These are phyloP conservation scores for Phanerochaete sordida DNA, from an alignment of 768 basidiomycete species.

Conservation along the genomic window DNA sequence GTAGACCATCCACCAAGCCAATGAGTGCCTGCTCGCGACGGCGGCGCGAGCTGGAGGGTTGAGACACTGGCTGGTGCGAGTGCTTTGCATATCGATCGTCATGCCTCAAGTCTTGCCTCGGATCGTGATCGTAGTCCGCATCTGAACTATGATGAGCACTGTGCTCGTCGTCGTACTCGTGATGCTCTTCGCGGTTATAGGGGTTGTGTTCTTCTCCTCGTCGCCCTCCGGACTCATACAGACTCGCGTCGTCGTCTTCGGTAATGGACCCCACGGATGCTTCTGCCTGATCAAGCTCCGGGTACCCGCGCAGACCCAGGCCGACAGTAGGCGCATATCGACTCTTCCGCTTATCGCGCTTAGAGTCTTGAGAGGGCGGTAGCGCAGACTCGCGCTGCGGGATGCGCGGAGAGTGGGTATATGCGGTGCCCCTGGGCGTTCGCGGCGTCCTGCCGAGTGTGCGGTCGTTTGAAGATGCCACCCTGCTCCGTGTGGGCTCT, in stretches of 20 bases:
- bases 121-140: conserved; percentile 12
- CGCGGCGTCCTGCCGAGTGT: background rate
- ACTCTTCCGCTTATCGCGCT: background rate
- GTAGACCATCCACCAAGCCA: conserved; percentile 31
- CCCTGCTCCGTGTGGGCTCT: background rate
- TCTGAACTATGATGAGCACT: background rate
- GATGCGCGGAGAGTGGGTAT: background rate
- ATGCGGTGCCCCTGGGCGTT: background rate
- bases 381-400: background rate
- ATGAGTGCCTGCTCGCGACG: conserved; percentile 34
- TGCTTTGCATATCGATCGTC: background rate
- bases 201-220: background rate
- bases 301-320: background rate
- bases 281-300: background rate
- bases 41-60: conserved; percentile 7
- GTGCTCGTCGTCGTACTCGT: background rate
- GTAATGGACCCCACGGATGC: background rate
- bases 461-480: background rate
- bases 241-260: conserved; percentile 15
- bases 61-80: background rate
- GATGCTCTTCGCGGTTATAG: background rate
- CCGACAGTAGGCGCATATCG: background rate
- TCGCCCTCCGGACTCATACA: conserved; percentile 12
- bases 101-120: conserved; percentile 3
- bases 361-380: no score